Evolutionary conservation across 2,329 filamentous ascomycete genomes (phyloP), one percentile per base, ranked within the genome.

Genomic region (Chaetoscypha palmicola): DNA sequence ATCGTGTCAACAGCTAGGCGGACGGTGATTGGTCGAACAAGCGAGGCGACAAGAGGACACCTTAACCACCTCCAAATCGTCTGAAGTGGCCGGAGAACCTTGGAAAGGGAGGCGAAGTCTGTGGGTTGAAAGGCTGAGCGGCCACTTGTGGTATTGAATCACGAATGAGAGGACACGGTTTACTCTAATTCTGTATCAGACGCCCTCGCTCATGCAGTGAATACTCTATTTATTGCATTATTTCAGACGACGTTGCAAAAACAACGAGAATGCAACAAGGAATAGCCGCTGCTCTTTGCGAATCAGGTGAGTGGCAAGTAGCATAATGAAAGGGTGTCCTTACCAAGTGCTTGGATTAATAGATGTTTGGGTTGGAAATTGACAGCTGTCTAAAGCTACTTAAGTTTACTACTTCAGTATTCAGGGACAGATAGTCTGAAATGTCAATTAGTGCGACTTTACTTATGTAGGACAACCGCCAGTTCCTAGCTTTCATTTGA

Each of bases 221-320:
- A 23, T 34, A 14, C 31, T 34, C 24, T 21, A 26, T 14, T 41
- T 31, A 41, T 34, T 24, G 11, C 28, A 33, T 17, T 10, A 41
- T 16, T 42, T 36, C 40, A 35, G 40, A 42, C 21, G 32, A 42
- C 16, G 22, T 42, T 30, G 30, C n/a, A 17, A 40, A 28, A 30
- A 14, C 10, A 14, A 8, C 3, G 16, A n/a, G n/a, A n/a, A n/a
- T n/a, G n/a, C 33, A 9, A 12, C 16, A 14, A 19, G 19, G 19
- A 35, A 35, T 19, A 21, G 14, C 20, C 33, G 7, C 16, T 9
- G 14, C 21, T 3, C 9, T 31, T 31, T 31, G 28, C 28, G 33
- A 36, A 19, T 36, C 33, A 36, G 33, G 33, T 36, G 33, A 5
- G 33, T 36, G 33, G 33, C 33, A 36, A 36, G 33, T 19, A 14